Conservation (phyloP, 1,284 basidiomycete species). For the Naganishia albida region DNA sequence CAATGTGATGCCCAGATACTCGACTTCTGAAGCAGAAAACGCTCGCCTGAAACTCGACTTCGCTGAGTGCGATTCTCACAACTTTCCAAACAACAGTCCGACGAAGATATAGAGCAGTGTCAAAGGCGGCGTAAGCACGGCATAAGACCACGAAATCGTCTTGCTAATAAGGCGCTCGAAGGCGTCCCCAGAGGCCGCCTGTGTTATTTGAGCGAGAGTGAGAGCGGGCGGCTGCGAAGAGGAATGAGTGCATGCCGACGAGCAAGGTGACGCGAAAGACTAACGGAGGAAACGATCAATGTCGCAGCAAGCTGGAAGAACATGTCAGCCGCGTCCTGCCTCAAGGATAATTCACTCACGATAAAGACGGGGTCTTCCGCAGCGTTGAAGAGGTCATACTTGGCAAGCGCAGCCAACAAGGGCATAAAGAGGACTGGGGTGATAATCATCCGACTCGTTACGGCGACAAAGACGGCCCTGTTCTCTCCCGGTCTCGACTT, state of each 20-base stretch:
- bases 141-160: conserved; percentile 56
- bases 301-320: conserved; percentile 63
- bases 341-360: conserved; percentile 11
- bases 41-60: too few species aligned
- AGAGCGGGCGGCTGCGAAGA: conserved; percentile 53
- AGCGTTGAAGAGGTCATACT: conserved; percentile 61
- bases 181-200: conserved; percentile 79
- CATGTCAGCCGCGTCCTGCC: neutral
- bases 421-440: conserved; percentile 77
- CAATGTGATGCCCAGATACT: too few species aligned
- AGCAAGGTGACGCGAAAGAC: conserved; percentile 67
- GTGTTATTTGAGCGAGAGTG: conserved; percentile 69
- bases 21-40: too few species aligned
- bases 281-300: conserved; percentile 68
- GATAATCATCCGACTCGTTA: conserved; percentile 74
- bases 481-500: conserved; percentile 65
- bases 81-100: conserved; percentile 59
- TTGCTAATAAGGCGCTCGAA: conserved; percentile 81
- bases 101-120: conserved; percentile 72
- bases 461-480: conserved; percentile 75
- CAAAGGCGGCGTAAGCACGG: conserved; percentile 73
- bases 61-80: too few species aligned
- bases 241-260: conserved; percentile 29
- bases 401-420: conserved; percentile 65
- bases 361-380: conserved; percentile 55